Base-by-base conservation (phyloP, 768 basidiomycete genomes). In the Gloeophyllum trabeum region DNA sequence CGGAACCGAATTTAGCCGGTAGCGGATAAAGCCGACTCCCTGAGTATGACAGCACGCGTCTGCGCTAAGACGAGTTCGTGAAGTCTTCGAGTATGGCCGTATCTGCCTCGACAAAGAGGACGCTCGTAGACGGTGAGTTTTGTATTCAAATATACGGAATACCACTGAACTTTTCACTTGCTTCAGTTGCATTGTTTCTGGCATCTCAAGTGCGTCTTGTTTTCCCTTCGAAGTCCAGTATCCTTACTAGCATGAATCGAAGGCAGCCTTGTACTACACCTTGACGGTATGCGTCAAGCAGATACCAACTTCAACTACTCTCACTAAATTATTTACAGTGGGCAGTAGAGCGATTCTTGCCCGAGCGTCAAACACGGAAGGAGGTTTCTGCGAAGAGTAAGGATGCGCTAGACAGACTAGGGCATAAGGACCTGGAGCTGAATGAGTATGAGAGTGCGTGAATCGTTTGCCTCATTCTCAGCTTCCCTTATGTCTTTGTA, bases 361-460 rank as follows among this genome's bases (percentile, higher is more conserved):
- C 45, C 48, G 1, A 68, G 70, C 21, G 54, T 71, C 53, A 72
- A 76, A n/a, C n/a, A n/a, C 10, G 16, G 52, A 74, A 76, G 54
- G 73, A 74, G 46, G 68, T 79, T 13, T 76, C 79, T 49, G 68
- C 74, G 41, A 87, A 84, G 54, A 80, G 83, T 24, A 49, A 78
- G 43, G 78, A 85, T 50, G 76, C 80, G 7, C 52, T 88, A 46
- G 76, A 81, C 51, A 76, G 73, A 41, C 59, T 87, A 14, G 84
- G 84, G 3, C 81, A 87, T 57, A 72, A 63, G 30, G 70, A 76
- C 39, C 65, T 96, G 4, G 75, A 86, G 50, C 67, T 99, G 42
- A 79, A 87, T 52, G 93, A 97, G 60, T 88, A 98, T 55, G 94
- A 99, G 66, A 64, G 88, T 89, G 58, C 48, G 81, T 59, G 22